These are phyloP conservation scores for Turnera subulata DNA, from an alignment of 345 rosid species.

Conservation along the genomic window DNA sequence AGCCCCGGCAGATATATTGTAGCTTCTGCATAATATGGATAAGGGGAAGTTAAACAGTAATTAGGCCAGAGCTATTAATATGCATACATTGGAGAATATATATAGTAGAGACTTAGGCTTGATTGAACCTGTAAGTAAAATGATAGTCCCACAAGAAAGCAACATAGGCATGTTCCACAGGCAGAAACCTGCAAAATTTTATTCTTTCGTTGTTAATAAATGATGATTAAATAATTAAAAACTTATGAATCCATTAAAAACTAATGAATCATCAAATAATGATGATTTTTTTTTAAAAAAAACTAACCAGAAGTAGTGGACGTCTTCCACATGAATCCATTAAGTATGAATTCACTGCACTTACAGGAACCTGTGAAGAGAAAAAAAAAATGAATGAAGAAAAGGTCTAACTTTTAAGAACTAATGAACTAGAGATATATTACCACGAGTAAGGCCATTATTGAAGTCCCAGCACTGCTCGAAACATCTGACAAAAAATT, in stretches of 20 bases:
- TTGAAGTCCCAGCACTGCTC: slow-evolving; percentile 37
- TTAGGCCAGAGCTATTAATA: background rate
- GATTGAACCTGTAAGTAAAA: slow-evolving; percentile 47
- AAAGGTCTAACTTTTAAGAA: too few relatives aligned
- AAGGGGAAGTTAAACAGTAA: background rate
- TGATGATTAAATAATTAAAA: too few relatives aligned
- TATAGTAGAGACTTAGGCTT: too few relatives aligned
- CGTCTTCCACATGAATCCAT: slow-evolving; percentile 54
- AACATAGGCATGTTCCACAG: slow-evolving; percentile 34
- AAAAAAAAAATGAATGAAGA: background rate
- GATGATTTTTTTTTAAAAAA: background rate
- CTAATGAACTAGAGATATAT: too few relatives aligned
- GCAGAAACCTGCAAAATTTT: slow-evolving; percentile 28
- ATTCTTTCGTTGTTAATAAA: background rate
- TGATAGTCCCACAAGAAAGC: slow-evolving; percentile 34
- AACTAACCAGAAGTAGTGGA: slow-evolving; percentile 45
- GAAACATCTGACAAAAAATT: slow-evolving; percentile 29
- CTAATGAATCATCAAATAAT: too few relatives aligned
- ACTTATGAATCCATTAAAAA: too few relatives aligned
- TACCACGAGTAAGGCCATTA: slow-evolving; percentile 41
- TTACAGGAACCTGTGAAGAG: slow-evolving; percentile 35
- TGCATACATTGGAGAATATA: too few relatives aligned
- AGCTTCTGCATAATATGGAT: slow-evolving; percentile 28
- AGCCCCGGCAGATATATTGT: slow-evolving; percentile 12
- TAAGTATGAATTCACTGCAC: slow-evolving; percentile 26